Percentiles rank a stretch among this genome's conserved stretches.
These are phyloP conservation scores for Cadophora luteo-olivacea DNA, from an alignment of 2,329 filamentous ascomycete species.

Conservation along the genomic window DNA sequence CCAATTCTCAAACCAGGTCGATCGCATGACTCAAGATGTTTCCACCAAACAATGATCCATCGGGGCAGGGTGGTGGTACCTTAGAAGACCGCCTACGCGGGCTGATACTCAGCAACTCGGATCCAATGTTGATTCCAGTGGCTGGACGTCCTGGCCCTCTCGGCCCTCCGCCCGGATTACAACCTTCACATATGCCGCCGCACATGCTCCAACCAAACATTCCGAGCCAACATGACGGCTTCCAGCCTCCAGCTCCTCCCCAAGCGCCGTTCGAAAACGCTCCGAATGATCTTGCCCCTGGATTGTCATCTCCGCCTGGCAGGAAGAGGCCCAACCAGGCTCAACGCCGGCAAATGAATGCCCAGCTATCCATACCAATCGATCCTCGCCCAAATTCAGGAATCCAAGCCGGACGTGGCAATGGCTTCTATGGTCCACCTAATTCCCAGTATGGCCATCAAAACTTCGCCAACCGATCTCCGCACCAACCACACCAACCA, in stretches of 20 bases:
- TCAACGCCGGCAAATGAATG: conserved; percentile 66
- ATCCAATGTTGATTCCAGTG: conserved; percentile 34
- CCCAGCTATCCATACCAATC: conserved; percentile 63
- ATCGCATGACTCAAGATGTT: conserved; percentile 31
- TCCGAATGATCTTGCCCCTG: conserved; percentile 4
- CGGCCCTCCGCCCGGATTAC: conserved; percentile 9
- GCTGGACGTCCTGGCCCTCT: conserved; percentile 21
- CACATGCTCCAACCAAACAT: conserved; percentile 29
- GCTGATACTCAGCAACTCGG: conserved; percentile 63
- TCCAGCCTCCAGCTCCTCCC: background rate
- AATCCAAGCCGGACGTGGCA: conserved; percentile 40
- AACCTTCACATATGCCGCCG: conserved; percentile 30
- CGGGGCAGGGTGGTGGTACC: conserved; percentile 27
- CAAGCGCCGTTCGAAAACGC: background rate
- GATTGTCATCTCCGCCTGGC: conserved; percentile 20
- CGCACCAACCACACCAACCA: conserved; percentile 33
- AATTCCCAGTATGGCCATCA: conserved; percentile 13
- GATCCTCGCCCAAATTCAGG: conserved; percentile 50
- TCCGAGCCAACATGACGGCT: background rate
- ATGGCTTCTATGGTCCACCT: conserved; percentile 19
- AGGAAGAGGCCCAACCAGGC: conserved; percentile 66
- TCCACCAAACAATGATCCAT: conserved; percentile 28
- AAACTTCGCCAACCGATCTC: conserved; percentile 9
- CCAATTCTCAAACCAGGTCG: background rate
- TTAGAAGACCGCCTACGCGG: conserved; percentile 64